Evolutionary conservation across 2,329 filamentous ascomycete genomes (phyloP).

Genomic region (Trichoderma atrobrunneum): DNA sequence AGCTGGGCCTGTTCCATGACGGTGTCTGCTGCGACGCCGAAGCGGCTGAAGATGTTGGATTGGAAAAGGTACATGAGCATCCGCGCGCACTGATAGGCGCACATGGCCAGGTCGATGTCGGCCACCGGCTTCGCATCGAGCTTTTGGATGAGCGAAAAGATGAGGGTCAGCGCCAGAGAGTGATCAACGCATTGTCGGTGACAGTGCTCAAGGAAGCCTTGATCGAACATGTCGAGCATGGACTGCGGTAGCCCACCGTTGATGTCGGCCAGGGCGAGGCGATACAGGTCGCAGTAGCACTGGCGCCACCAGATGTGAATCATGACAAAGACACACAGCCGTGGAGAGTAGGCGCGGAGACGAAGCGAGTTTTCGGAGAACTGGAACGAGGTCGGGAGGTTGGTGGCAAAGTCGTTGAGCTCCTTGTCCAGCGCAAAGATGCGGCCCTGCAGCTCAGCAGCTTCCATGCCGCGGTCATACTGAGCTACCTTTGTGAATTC

Average conservation of each 20-base stretch:
- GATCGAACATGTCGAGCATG: constrained; percentile 45
- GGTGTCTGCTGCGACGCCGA: constrained; percentile 44
- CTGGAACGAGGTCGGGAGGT: constrained; percentile 54
- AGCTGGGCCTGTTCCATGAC: constrained; percentile 50
- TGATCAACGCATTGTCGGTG: constrained; percentile 53
- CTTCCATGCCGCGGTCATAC: constrained; percentile 38
- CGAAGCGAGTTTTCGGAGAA: constrained; percentile 57
- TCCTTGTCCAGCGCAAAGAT: constrained; percentile 48
- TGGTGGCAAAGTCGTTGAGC: constrained; percentile 51
- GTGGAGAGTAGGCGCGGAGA: constrained; percentile 54
- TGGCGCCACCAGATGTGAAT: constrained; percentile 60
- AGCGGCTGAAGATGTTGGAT: constrained; percentile 39
- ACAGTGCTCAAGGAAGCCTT: constrained; percentile 48
- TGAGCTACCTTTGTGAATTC: constrained; percentile 50
- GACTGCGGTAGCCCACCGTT: constrained; percentile 49
- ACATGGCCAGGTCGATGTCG: constrained; percentile 54
- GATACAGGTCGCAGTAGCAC: constrained; percentile 57
- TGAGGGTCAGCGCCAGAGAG: constrained; percentile 53
- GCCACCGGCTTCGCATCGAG: constrained; percentile 52
- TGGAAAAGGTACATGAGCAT: constrained; percentile 52
- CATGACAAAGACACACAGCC: constrained; percentile 58
- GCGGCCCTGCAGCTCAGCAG: constrained; percentile 42
- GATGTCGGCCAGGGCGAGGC: constrained; percentile 50
- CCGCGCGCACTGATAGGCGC: constrained; percentile 54
- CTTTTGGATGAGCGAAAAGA: constrained; percentile 51